Percentiles rank a stretch among this genome's conserved stretches.
phyloP scores from a whole-genome alignment of 768 basidiomycete genomes.

The Candolleomyces eurysporus region DNA sequence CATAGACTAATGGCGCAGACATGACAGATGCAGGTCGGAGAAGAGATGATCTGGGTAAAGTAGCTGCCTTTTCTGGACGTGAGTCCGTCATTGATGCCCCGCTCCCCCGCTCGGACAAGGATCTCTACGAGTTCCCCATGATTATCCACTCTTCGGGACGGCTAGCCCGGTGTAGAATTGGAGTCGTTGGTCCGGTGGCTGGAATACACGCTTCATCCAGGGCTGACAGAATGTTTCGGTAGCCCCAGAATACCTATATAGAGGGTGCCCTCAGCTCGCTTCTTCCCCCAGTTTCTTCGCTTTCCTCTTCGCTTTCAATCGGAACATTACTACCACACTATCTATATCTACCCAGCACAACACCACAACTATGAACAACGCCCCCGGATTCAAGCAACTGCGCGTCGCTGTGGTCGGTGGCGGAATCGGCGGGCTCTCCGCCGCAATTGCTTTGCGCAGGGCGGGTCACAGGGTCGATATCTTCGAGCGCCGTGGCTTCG shows the following conservation, averaged over 20 bases:
- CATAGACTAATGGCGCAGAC: slow-evolving; percentile 23
- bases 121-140: too few relatives aligned
- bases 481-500: slow-evolving; percentile 27
- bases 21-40: background rate
- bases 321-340: background rate
- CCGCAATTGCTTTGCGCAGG: slow-evolving; percentile 25
- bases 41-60: background rate
- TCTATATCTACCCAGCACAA: background rate
- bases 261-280: background rate
- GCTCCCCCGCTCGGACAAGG: too few relatives aligned
- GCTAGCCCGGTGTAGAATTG: background rate
- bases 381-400: slow-evolving; percentile 14
- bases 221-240: too few relatives aligned
- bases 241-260: background rate
- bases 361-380: background rate
- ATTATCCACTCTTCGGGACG: background rate
- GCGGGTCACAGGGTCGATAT: slow-evolving; percentile 31
- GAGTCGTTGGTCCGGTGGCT: slow-evolving; percentile 1
- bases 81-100: background rate
- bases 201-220: background rate
- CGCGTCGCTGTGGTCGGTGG: slow-evolving; percentile 19
- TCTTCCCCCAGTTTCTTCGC: background rate
- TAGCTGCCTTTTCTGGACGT: background rate
- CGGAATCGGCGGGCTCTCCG: slow-evolving; percentile 17
- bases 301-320: background rate